Base-by-base conservation (phyloP, 2,329 filamentous ascomycete genomes). In the Clonostachys rosea region DNA sequence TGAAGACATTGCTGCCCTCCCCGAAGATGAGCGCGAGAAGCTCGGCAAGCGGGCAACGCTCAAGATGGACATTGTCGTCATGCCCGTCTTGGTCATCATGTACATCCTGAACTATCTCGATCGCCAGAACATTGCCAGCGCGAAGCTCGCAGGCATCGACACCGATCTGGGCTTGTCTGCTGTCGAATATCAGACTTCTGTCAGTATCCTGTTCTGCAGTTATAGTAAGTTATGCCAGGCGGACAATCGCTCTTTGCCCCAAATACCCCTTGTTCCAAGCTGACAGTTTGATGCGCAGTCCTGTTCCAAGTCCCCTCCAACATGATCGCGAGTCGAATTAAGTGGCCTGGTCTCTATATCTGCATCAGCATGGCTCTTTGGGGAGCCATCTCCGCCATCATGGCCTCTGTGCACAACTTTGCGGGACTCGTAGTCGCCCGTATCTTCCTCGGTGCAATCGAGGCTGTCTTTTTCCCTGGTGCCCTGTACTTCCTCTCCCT, bases 301-400 rank as follows among this genome's bases (percentile, higher is more conserved):
- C 58, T 73, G 24, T 71, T 74, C 63, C 71, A 74, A 84, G 57
- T 62, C 84, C 81, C 81, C 0, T 82, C 78, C 0, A 85, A 84
- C 50, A 65, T 84, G 48, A 54, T 80, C 0, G 62, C 84, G 3
- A 81, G 78, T 0, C 65, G 74, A 4, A 62, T 80, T 33, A 62
- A 66, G 3, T 67, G 71, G 11, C 79, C 79, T 1, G 75, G 74
- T 3, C 48, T 76, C 2, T 83, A 81, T 50, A 67, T 84, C 2
- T 70, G 70, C 1, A 75, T 76, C 56, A 63, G 69, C 54, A 58
- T 64, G 13, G 18, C 18, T 16, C 20, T 14, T n/a, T 74, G 57
- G 62, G 72, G 57, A 14, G 60, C 61, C 47, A 65, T 66, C 34
- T 71, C 57, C 39, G 69, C 67, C 1, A 67, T 73, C 14, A 78